Evolutionary conservation across 2,329 filamentous ascomycete genomes (phyloP).

Genomic region (Aschersonia sp.): DNA sequence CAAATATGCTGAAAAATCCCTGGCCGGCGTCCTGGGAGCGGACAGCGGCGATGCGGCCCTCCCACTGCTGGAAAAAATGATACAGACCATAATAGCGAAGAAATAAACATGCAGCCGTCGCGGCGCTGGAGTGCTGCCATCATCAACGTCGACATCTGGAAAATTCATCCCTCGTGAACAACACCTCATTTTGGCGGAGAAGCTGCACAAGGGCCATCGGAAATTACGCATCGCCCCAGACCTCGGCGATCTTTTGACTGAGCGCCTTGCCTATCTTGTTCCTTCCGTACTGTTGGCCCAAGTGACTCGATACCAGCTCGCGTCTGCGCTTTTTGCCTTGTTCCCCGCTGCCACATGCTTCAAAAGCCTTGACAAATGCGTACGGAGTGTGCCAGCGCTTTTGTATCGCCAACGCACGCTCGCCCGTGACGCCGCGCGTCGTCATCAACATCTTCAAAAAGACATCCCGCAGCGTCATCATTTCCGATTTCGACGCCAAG

Average conservation of each 20-base stretch:
- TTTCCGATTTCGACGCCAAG: conserved; percentile 61
- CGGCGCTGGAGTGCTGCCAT: background rate
- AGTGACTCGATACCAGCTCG: conserved; percentile 42
- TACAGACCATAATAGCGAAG: conserved; percentile 30
- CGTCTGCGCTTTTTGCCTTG: conserved; percentile 40
- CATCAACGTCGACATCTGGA: background rate
- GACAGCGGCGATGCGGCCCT: conserved; percentile 34
- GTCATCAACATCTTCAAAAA: conserved; percentile 83
- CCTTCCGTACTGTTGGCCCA: conserved; percentile 45
- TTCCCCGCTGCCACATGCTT: conserved; percentile 33
- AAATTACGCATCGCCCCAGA: conserved; percentile 47
- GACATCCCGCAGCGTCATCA: conserved; percentile 58
- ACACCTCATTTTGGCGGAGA: background rate
- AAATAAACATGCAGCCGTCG: background rate
- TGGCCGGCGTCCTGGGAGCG: conserved; percentile 53
- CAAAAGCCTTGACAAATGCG: conserved; percentile 57
- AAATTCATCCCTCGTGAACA: background rate
- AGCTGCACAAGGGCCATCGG: background rate
- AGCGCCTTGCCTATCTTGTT: conserved; percentile 54
- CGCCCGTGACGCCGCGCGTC: conserved; percentile 57
- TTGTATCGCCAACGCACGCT: conserved; percentile 70
- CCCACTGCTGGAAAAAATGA: conserved; percentile 55
- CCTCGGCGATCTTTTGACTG: conserved; percentile 56
- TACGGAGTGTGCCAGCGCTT: conserved; percentile 62
- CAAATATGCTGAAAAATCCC: conserved; percentile 83